phyloP scores from a whole-genome alignment of 2,329 filamentous ascomycete species.

The Hysterium pulicare region DNA sequence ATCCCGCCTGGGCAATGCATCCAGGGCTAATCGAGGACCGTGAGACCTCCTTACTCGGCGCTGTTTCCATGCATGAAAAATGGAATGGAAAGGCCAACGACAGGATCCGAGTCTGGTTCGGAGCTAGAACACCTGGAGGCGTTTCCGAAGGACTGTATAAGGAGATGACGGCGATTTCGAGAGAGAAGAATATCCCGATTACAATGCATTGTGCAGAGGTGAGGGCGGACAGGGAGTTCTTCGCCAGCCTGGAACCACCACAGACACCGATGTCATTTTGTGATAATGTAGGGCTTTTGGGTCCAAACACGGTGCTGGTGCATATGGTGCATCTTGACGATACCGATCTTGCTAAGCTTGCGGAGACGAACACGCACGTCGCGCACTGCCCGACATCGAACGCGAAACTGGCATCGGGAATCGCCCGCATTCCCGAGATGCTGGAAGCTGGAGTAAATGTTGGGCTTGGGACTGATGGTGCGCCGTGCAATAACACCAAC shows the following conservation, averaged over 20 bases:
- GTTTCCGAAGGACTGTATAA: constrained; percentile 32
- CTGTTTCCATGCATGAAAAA: constrained; percentile 33
- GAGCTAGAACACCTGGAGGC: constrained; percentile 36
- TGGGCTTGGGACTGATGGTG: constrained; percentile 51
- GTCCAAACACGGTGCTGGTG: constrained; percentile 46
- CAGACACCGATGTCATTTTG: constrained; percentile 46
- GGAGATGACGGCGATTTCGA: constrained; percentile 31
- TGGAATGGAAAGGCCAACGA: constrained; percentile 34
- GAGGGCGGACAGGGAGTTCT: constrained; percentile 30
- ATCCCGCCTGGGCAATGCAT: constrained; percentile 44
- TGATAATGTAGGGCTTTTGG: constrained; percentile 36
- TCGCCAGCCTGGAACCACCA: constrained; percentile 19
- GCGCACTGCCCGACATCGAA: constrained; percentile 54
- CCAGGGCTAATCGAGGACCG: constrained; percentile 41
- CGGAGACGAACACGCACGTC: constrained; percentile 43
- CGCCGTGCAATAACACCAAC: constrained; percentile 52
- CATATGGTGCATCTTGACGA: constrained; percentile 53
- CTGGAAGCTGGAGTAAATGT: constrained; percentile 45
- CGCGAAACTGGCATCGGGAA: constrained; percentile 51
- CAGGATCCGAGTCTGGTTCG: constrained; percentile 38
- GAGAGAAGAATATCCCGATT: constrained; percentile 31
- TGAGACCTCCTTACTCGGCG: constrained; percentile 30
- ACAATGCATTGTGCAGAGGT: constrained; percentile 41
- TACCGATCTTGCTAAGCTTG: constrained; percentile 40
- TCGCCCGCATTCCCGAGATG: constrained; percentile 47